These are phyloP conservation scores for Yarrowia phangngaensis DNA, from an alignment of 805 yeast genomes.

Conservation along the genomic window DNA sequence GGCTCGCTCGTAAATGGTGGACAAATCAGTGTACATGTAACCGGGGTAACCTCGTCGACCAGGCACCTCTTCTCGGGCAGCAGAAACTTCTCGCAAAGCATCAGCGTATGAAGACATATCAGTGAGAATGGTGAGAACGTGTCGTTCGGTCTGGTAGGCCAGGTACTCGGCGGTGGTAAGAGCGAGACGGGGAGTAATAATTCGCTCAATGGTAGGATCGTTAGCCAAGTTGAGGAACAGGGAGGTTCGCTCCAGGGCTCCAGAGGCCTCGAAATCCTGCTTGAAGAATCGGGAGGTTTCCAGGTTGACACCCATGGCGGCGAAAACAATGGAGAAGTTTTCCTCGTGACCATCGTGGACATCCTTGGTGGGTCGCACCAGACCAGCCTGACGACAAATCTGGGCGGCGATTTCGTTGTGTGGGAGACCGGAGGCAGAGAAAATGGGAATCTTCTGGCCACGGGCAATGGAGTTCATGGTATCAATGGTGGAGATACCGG, in stretches of 20 bases:
- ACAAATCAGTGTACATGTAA: conserved; percentile 99
- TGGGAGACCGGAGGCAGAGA: conserved; percentile 98
- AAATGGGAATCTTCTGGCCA: conserved; percentile 99
- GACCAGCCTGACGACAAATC: conserved; percentile 98
- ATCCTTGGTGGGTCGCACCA: conserved; percentile 98
- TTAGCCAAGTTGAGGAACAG: conserved; percentile 96
- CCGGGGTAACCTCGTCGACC: conserved; percentile 99
- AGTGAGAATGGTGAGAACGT: conserved; percentile 93
- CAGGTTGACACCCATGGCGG: conserved; percentile 99
- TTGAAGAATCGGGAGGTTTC: conserved; percentile 98
- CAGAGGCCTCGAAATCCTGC: conserved; percentile 99
- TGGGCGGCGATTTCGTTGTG: conserved; percentile 99
- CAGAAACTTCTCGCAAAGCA: conserved; percentile 98
- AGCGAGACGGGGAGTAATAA: conserved; percentile 98
- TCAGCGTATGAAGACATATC: conserved; percentile 99
- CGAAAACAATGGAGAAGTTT: conserved; percentile 97
- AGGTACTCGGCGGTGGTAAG: conserved; percentile 97
- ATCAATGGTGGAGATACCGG: conserved; percentile 98
- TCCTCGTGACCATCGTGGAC: conserved; percentile 99
- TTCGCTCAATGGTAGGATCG: conserved; percentile 99
- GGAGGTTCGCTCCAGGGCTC: conserved; percentile 95
- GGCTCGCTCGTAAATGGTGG: conserved; percentile 98
- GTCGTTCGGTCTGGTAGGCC: conserved; percentile 99
- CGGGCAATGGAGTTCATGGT: conserved; percentile 99
- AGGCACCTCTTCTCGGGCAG: conserved; percentile 99